phyloP scores from a whole-genome alignment of 768 basidiomycete genomes.

The Trametes villosa region DNA sequence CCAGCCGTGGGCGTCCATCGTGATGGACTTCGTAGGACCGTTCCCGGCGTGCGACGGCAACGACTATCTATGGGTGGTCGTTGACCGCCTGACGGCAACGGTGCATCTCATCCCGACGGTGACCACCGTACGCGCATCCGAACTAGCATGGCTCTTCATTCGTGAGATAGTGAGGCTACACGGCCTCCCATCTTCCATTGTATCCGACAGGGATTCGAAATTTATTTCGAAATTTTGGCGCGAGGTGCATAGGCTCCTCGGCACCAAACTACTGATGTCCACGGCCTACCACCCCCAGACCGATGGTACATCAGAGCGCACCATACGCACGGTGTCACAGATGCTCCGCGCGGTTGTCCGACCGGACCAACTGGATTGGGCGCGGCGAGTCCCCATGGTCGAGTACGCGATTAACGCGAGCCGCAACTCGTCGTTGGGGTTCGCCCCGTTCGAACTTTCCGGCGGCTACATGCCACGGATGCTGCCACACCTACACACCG shows the following conservation, averaged over 20 bases:
- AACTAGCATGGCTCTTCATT: conserved; percentile 24
- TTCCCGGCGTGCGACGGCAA: conserved; percentile 35
- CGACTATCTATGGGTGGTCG: conserved; percentile 34
- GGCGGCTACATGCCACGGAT: conserved; percentile 4
- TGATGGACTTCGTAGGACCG: conserved; percentile 46
- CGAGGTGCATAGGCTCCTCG: conserved; percentile 24
- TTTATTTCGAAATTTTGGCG: conserved; percentile 45
- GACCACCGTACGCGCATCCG: conserved; percentile 17
- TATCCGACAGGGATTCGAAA: conserved; percentile 36
- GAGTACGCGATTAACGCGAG: too few species aligned
- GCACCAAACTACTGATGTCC: conserved; percentile 32
- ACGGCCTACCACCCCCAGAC: conserved; percentile 38
- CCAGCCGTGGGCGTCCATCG: conserved; percentile 42
- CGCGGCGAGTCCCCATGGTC: too few species aligned
- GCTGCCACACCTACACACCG: too few species aligned
- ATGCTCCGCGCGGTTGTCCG: too few species aligned
- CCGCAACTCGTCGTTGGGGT: neutral
- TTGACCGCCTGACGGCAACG: conserved; percentile 27
- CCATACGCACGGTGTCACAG: conserved; percentile 5
- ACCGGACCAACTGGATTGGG: too few species aligned
- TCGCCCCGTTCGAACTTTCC: neutral
- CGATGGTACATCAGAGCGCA: too few species aligned
- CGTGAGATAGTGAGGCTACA: conserved; percentile 27
- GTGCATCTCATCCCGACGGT: conserved; percentile 25
- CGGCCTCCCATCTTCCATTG: conserved; percentile 31